Evolutionary conservation across 2,329 filamentous ascomycete genomes (phyloP).

Genomic region (Diaporthe aspalathi): DNA sequence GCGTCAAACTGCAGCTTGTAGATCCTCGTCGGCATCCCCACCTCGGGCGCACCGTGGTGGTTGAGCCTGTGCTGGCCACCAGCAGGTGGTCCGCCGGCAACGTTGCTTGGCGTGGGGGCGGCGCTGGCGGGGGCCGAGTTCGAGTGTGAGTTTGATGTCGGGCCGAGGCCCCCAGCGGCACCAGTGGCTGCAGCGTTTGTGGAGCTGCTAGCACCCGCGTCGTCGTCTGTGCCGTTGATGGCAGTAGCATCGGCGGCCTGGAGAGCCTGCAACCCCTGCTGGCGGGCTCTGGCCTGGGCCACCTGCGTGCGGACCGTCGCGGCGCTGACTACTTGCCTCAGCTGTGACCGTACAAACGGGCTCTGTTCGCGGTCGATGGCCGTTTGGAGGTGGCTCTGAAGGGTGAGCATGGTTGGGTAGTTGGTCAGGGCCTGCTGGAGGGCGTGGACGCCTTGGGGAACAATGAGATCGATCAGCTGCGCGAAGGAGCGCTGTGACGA

Average conservation of each 20-base stretch:
- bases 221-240: conserved; percentile 30
- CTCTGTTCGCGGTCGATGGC: conserved; percentile 65
- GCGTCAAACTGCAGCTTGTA: conserved; percentile 99
- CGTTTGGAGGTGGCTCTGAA: conserved; percentile 60
- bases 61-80: conserved; percentile 48
- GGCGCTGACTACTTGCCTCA: conserved; percentile 61
- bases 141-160: conserved; percentile 2
- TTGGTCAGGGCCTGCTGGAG: conserved; percentile 58
- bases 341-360: conserved; percentile 58
- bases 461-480: conserved; percentile 63
- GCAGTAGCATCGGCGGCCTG: conserved; percentile 36
- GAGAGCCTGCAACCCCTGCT: conserved; percentile 44
- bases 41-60: conserved; percentile 58
- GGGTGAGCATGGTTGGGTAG: conserved; percentile 62
- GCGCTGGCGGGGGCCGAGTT: conserved; percentile 23
- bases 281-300: conserved; percentile 51
- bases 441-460: conserved; percentile 61
- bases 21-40: conserved; percentile 69
- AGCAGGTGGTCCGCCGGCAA: conserved; percentile 32
- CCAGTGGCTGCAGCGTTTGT: conserved; percentile 31
- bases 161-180: not conserved
- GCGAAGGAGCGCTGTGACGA: conserved; percentile 57
- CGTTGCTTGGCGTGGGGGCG: not conserved
- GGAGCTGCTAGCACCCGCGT: conserved; percentile 17
- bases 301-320: conserved; percentile 60